Base-by-base conservation (phyloP, 164 flowering plant genomes). In the Vitis rotundifolia region DNA sequence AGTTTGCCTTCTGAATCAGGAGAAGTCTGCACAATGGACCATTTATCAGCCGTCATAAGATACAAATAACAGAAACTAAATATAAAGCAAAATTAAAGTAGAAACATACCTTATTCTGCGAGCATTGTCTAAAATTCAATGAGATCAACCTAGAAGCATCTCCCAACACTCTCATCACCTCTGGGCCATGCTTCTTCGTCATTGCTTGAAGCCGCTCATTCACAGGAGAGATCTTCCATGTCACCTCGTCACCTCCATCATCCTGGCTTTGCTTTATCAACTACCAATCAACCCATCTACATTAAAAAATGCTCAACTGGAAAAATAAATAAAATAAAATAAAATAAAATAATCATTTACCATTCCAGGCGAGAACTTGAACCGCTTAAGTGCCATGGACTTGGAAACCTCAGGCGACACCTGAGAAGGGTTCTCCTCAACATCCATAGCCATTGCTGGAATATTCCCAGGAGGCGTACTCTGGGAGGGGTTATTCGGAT, bases 211-310 rank as follows among this genome's bases (percentile, higher is more conserved):
- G 91, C 28, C 90, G 86, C 75, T 93, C 89, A 71, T 90, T 90
- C 14, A 95, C 88, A 0, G 99, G 99, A 54, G 99, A 91, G 60
- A 95, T 88, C 82, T 76, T 95, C 99, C 99, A 95, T 19, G 97
- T 91, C 57, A 95, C 79, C 78, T 91, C 97, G 57, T 95, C 97
- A 14, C 85, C 89, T 52, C 91, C 96, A 78, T 95, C 99, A 80
- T 93, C 94, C 75, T 95, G 99, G 77, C 94, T 95, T 73, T 89
- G 97, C 83, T 91, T 87, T 68, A 95, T 89, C 76, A 93, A 78
- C 98, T 95, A 73, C 51, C 31, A 58, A 31, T 3, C 16, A 13
- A 48, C 4, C 63, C 15, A 59, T 18, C 44, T 26, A 51, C 14
- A 11, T 49, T 4, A 65, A 11, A 64, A 59, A 13, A 37, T 9